Base-by-base conservation (phyloP, 305 asterid genomes). In the Andrographis paniculata region DNA sequence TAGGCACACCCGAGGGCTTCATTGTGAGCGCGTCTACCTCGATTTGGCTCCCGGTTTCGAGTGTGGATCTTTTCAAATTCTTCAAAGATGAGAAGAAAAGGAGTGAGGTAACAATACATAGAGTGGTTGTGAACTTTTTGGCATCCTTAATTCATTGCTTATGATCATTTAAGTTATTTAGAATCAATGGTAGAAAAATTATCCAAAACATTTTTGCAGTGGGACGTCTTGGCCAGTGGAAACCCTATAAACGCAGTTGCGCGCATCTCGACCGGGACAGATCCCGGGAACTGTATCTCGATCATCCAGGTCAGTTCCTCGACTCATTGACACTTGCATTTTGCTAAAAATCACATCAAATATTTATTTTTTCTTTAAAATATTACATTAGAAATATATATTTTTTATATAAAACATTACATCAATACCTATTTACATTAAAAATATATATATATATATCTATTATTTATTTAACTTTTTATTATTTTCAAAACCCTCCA, bases 181-280 rank as follows among this genome's bases (percentile, higher is more conserved):
- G 39, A 6, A n/a, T 33, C 9, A 33, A 33, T 11, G 14, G 5
- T 16, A 7, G 10, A 6, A n/a, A 33, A 33, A 33, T 11, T 3
- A 11, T 16, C 5, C 8, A 20, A 13, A 19, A 49, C 50, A 43
- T 1, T 11, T 10, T 2, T 62, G 56, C 61, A 84, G 95, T 85
- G 95, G 95, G 94, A 85, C 45, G 69, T 66, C 19, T 45, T 79
- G 27, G 63, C 74, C 11, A 22, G 61, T 51, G 85, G 72, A 20
- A 63, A 57, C 41, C 62, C 71, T 2, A 59, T 70, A 35, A 42
- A 35, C 40, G 61, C 70, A 24, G 66, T 71, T 17, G 83, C 81
- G 5, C 71, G 51, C 43, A 54, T 85, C 59, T 47, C 81, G 16
- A 72, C 87, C 2, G 85, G 87, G 35, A 33, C 35, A 7, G 61